Evolutionary conservation across 768 basidiomycete species (phyloP).

Genomic region (Chalciporus sphaerocephalus): DNA sequence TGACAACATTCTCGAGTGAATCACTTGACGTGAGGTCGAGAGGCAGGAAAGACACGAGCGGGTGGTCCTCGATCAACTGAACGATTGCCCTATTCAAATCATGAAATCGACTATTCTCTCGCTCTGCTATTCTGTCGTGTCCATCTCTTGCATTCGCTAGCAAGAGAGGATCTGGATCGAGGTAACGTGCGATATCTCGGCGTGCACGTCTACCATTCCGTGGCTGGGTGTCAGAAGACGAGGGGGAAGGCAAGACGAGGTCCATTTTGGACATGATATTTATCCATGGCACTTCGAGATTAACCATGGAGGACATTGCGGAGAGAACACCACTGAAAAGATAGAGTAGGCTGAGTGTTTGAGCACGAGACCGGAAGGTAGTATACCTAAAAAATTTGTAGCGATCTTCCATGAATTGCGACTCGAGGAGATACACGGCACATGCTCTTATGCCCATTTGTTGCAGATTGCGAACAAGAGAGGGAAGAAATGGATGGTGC

Average conservation of each 20-base stretch:
- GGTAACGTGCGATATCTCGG: constrained; percentile 88
- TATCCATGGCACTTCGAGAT: constrained; percentile 94
- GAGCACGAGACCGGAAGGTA: not conserved
- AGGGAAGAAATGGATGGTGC: constrained; percentile 94
- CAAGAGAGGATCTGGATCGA: constrained; percentile 92
- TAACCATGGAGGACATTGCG: constrained; percentile 99
- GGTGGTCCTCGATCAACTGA: constrained; percentile 96
- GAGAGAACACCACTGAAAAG: constrained; percentile 78
- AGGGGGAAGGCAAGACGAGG: constrained; percentile 54
- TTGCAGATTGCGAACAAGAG: constrained; percentile 71
- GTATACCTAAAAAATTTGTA: constrained; percentile 92
- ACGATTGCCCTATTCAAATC: constrained; percentile 93
- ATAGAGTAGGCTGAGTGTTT: constrained; percentile 4
- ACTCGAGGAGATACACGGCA: constrained; percentile 90
- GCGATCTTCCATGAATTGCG: constrained; percentile 99
- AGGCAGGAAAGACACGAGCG: constrained; percentile 93
- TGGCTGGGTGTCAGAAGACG: constrained; percentile 42
- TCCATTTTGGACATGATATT: constrained; percentile 99
- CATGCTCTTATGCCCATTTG: constrained; percentile 82
- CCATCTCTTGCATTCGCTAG: constrained; percentile 52
- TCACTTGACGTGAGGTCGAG: constrained; percentile 88
- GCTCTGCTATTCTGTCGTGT: constrained; percentile 40
- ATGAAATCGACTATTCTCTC: constrained; percentile 84
- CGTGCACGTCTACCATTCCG: constrained; percentile 69
- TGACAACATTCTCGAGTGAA: constrained; percentile 84